A percentile compares a stretch with the other conserved stretches of the same genome.
Evolutionary conservation across 345 rosid species (phyloP).

Genomic region (Psidium friedrichsthalianum): DNA sequence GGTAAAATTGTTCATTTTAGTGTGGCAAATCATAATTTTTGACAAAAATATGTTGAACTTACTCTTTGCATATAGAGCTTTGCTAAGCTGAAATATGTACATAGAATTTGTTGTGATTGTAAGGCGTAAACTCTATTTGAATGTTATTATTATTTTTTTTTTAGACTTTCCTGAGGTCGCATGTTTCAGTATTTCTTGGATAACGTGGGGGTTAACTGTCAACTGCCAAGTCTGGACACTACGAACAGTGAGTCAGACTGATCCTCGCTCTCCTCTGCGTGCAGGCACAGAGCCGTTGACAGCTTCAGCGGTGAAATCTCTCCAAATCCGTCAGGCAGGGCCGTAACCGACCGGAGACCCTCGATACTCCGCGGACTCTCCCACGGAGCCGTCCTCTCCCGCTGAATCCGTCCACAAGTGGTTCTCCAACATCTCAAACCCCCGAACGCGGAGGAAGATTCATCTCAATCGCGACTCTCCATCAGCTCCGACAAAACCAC

Average conservation of each 20-base stretch:
- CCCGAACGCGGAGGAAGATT: background rate
- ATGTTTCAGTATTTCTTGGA: background rate
- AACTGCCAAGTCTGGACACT: background rate
- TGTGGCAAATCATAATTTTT: background rate
- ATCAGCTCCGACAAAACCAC: conserved; percentile 2
- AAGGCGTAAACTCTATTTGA: background rate
- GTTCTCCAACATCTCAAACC: conserved; percentile 33
- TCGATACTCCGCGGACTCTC: conserved; percentile 7
- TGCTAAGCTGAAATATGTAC: background rate
- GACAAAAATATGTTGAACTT: background rate
- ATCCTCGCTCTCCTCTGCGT: background rate
- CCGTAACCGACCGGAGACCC: conserved; percentile 23
- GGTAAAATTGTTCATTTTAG: background rate
- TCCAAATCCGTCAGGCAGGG: conserved; percentile 35
- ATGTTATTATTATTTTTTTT: background rate
- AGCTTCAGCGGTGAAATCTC: conserved; percentile 48
- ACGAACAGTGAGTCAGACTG: background rate
- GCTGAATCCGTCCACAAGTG: conserved; percentile 25
- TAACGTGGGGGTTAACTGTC: background rate
- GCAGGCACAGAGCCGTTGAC: conserved; percentile 38
- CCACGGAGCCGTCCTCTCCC: conserved; percentile 18
- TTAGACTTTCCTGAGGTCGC: background rate
- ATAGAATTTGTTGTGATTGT: background rate
- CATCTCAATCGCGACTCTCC: conserved; percentile 1
- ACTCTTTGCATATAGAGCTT: background rate